Evolutionary conservation across 73 alveolate genomes (phyloP), one percentile per base, ranked within the genome.

Genomic region (Paramecium biaurelia): DNA sequence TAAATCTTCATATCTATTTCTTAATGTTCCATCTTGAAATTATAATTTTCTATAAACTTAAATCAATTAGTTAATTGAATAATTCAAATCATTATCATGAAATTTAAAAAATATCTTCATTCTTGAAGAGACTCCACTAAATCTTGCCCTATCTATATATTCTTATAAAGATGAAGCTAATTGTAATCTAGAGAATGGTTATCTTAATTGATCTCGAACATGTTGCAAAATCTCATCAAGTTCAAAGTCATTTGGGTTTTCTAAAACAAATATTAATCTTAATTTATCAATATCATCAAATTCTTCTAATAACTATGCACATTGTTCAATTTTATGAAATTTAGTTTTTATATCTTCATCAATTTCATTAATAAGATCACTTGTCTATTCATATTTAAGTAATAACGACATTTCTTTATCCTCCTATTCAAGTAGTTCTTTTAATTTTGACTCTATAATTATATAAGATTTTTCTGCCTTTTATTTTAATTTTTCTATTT

Each of bases 261-360:
- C 90, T 7, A 30, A 43, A 2, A 79, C 90, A 79, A 79, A 79
- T 23, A 79, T 79, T 24, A 79, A 30, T 41, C 43, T 45, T n/a
- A 79, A 43, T 79, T 79, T 79, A 45, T 79, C 90, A 79, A 79
- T 30, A 45, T 79, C 90, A 79, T 79, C 90, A 23, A 79, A 79
- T 24, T 79, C 90, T 42, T 79, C 90, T 79, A 79, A 79, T 23
- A 79, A 79, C 26, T 79, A 76, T 11, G 90, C 90, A 43, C 76
- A 79, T 47, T 79, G 76, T 79, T 79, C 90, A 43, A 79, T 79
- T 42, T 79, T 79, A 79, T 79, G 70, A 79, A 79, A 79, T 42
- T 79, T 79, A 20, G 49, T 79, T 21, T 28, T 24, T 5, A 79
- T 42, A 7, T 79, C 45, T 4, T 79, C 90, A 79, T 38, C 72